A percentile compares a stretch with the other conserved stretches of the same genome.
Evolutionary conservation across 2,329 filamentous ascomycete genomes (phyloP).

Genomic region (Macrophomina pseudophaseolina): DNA sequence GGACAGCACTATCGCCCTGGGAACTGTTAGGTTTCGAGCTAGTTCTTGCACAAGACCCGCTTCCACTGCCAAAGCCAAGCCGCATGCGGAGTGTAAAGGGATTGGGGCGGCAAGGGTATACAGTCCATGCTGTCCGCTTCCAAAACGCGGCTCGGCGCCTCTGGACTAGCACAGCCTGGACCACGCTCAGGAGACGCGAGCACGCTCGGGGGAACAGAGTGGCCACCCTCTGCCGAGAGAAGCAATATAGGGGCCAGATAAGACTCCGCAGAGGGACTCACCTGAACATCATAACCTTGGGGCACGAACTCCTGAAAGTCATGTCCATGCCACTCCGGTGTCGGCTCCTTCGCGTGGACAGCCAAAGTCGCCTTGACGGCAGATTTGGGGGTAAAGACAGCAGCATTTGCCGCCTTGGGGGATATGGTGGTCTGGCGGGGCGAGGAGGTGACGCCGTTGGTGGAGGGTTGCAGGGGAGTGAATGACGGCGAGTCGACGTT

Average conservation of each 20-base stretch:
- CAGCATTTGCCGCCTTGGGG: conserved; percentile 86
- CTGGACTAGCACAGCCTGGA: conserved; percentile 17
- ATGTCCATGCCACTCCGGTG: conserved; percentile 54
- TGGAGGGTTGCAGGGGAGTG: conserved; percentile 68
- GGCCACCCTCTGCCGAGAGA: neutral
- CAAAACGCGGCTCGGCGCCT: neutral
- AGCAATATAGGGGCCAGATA: neutral
- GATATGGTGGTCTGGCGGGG: conserved; percentile 78
- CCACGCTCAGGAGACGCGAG: conserved; percentile 11
- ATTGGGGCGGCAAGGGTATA: neutral
- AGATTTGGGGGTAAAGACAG: conserved; percentile 78
- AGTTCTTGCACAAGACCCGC: neutral
- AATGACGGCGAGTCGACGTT: conserved; percentile 98
- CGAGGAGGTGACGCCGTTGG: conserved; percentile 53
- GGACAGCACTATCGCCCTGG: conserved; percentile 41
- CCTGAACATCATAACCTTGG: conserved; percentile 57
- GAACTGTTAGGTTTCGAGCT: conserved; percentile 17
- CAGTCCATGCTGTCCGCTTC: neutral
- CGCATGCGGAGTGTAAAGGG: neutral
- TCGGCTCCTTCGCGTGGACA: conserved; percentile 52
- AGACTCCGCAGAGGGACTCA: conserved; percentile 41
- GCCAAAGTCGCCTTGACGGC: conserved; percentile 31
- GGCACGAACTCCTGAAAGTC: conserved; percentile 61
- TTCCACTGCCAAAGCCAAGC: neutral
- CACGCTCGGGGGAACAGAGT: neutral